Evolutionary conservation across 2,329 filamentous ascomycete species (phyloP), one percentile per base, ranked within the genome.

Genomic region (Alternaria brassicae): DNA sequence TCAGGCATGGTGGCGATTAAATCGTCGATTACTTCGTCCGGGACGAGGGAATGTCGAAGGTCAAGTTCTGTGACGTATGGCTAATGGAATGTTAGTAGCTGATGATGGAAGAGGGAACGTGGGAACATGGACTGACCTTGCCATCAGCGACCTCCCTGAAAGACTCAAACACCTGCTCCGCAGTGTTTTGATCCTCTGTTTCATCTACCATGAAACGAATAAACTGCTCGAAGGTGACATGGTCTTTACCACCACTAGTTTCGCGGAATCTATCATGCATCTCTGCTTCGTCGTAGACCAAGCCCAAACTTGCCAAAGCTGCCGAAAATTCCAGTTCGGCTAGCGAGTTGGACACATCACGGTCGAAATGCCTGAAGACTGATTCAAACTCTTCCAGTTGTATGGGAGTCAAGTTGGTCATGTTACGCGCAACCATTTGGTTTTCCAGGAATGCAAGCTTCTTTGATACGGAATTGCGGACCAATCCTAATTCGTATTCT

Each of bases 181-280:
- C 95, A 4, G 93, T 97, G 78, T 99, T 97, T 81, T 99, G 95
- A 75, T 99, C 95, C 80, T 99, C 95, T 12, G 95, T 99, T 49
- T 97, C 95, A 69, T 96, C 92, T 47, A 99, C 95, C 95, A 99
- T 99, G 84, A 99, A 99, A 37, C 92, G 89, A 77, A 99, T 99
- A 75, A 99, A 99, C 79, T 98, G 94, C 81, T 99, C 95, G 75
- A 99, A 99, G 4, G 91, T 95, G 51, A 99, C 95, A 66, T 90
- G 87, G 77, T 89, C 90, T 66, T 83, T 86, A 34, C 88, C 92
- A 36, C 86, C 88, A 63, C 91, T 93, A n/a, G 93, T 96, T 53
- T 94, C 91, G 50, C 90, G 74, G 79, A 97, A 99, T 70, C 94
- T 94, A 53, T 94, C 89, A 77, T 98, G 94, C 95, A 98, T 99